A percentile compares a stretch with the other conserved stretches of the same genome.
Conservation (phyloP, 1,284 basidiomycete genomes). For the Sanguinoderma infundibulare region DNA sequence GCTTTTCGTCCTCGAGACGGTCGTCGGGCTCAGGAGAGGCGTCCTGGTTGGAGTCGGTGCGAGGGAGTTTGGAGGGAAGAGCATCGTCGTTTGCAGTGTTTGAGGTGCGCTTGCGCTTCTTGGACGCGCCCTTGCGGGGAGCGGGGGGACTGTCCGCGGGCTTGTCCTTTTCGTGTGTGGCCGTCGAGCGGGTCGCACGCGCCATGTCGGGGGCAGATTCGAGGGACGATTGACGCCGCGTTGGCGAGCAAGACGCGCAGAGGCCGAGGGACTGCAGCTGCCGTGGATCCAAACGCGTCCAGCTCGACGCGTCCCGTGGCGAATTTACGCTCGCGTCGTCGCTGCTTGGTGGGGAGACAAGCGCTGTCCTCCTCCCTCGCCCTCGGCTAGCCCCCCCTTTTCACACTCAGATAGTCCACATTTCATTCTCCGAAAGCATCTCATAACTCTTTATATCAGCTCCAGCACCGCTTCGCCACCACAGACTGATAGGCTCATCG, state of each 20-base stretch:
- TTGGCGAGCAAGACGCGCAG: constrained; percentile 36
- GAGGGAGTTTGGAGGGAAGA: constrained; percentile 50
- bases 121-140: constrained; percentile 41
- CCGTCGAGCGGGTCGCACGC: constrained; percentile 69
- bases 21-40: constrained; percentile 35
- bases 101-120: constrained; percentile 70
- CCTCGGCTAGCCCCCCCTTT: constrained; percentile 19
- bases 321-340: constrained; percentile 29
- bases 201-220: constrained; percentile 51
- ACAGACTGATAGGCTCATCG: background rate
- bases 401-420: constrained; percentile 26
- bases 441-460: background rate
- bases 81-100: constrained; percentile 47
- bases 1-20: constrained; percentile 33
- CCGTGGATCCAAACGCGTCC: constrained; percentile 32
- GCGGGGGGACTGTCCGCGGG: constrained; percentile 26
- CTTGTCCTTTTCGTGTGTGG: constrained; percentile 47
- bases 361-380: constrained; percentile 16
- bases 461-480: background rate
- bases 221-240: constrained; percentile 24
- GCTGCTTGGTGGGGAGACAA: constrained; percentile 21
- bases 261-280: constrained; percentile 30
- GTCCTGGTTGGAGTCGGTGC: constrained; percentile 43
- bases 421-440: constrained; percentile 1
- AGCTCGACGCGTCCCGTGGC: constrained; percentile 35